Conservation (phyloP, 306 rosid genomes). For the Hippophae tibetana region DNA sequence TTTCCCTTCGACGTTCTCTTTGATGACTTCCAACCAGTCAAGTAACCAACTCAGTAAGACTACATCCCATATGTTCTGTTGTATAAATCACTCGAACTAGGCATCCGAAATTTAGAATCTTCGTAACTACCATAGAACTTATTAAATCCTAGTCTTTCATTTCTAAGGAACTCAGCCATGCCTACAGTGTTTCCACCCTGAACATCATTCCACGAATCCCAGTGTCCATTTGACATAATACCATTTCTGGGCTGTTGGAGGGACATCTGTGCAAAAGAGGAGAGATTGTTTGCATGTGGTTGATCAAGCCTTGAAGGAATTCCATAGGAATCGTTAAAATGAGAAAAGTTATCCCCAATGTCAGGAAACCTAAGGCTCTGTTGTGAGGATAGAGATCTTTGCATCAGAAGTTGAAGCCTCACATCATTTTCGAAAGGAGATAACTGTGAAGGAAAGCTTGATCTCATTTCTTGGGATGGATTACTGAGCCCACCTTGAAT, state of each 20-base stretch:
- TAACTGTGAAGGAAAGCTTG: conserved; percentile 47
- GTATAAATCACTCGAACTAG: conserved; percentile 64
- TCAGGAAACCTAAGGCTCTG: conserved; percentile 57
- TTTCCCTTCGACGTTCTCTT: conserved; percentile 21
- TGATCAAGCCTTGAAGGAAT: conserved; percentile 68
- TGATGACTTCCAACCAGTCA: conserved; percentile 21
- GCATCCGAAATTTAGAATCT: conserved; percentile 73
- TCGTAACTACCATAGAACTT: conserved; percentile 71
- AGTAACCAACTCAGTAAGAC: conserved; percentile 4
- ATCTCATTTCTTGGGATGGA: conserved; percentile 48
- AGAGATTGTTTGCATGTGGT: conserved; percentile 49
- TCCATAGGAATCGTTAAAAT: conserved; percentile 59
- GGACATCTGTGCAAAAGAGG: conserved; percentile 66
- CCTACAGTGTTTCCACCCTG: conserved; percentile 47
- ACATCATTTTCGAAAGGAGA: conserved; percentile 66
- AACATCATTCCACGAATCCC: conserved; percentile 79
- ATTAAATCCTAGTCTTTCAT: conserved; percentile 65
- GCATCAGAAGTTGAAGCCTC: conserved; percentile 70
- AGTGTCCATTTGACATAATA: conserved; percentile 56
- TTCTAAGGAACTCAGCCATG: conserved; percentile 66
- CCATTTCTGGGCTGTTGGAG: conserved; percentile 65
- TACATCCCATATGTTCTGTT: conserved; percentile 83
- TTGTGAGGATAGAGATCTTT: conserved; percentile 64
- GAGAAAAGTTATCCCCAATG: conserved; percentile 50
- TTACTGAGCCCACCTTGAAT: conserved; percentile 53